These are phyloP conservation scores for Cyberlindnera xylosilytica DNA, from an alignment of 805 yeast genomes.

Conservation along the genomic window DNA sequence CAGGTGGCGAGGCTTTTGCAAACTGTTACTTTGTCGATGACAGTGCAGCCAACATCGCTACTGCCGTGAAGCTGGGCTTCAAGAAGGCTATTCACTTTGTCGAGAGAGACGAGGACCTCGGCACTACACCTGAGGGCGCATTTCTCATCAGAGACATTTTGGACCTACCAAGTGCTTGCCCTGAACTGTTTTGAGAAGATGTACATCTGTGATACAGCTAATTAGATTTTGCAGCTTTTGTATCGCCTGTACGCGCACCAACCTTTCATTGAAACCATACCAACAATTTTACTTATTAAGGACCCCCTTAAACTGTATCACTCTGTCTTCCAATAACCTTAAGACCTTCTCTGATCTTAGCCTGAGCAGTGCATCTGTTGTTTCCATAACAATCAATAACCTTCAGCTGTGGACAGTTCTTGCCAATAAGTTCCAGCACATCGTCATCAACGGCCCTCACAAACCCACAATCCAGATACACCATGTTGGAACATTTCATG, in stretches of 20 bases:
- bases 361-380: slow-evolving; percentile 59
- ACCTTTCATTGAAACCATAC: too few species aligned
- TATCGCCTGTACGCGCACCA: too few species aligned
- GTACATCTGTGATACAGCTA: background rate
- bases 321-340: slow-evolving; percentile 74
- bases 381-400: slow-evolving; percentile 80
- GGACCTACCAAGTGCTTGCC: slow-evolving; percentile 39
- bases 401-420: slow-evolving; percentile 57
- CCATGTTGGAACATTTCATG: slow-evolving; percentile 54
- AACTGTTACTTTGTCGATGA: slow-evolving; percentile 84
- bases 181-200: slow-evolving; percentile 20
- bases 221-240: background rate
- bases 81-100: slow-evolving; percentile 66
- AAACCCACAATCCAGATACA: slow-evolving; percentile 75
- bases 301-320: slow-evolving; percentile 41
- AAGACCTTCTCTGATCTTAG: slow-evolving; percentile 49
- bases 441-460: slow-evolving; percentile 73
- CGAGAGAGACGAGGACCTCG: slow-evolving; percentile 59
- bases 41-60: slow-evolving; percentile 71
- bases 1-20: slow-evolving; percentile 49
- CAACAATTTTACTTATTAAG: too few species aligned
- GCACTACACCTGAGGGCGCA: slow-evolving; percentile 41
- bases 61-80: slow-evolving; percentile 73
- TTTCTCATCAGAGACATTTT: slow-evolving; percentile 53
- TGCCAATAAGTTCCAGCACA: slow-evolving; percentile 53